A percentile compares a stretch with the other conserved stretches of the same genome.
These are phyloP conservation scores for Tuber microsphaerosporum DNA, from an alignment of 495 filamentous ascomycete species.

Conservation along the genomic window DNA sequence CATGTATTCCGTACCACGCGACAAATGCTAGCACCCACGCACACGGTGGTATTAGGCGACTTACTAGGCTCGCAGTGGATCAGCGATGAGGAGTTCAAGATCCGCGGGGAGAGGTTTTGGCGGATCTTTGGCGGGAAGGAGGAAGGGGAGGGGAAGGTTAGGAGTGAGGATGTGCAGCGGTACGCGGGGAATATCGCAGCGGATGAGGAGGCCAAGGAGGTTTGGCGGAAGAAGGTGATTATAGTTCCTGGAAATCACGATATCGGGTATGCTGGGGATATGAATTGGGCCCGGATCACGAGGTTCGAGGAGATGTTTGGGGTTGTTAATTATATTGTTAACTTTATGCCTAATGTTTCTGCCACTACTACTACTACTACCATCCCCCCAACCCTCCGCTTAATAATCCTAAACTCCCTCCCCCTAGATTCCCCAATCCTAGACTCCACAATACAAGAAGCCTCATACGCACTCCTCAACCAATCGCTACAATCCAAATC, in stretches of 20 bases:
- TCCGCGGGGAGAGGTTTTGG: conserved; percentile 71
- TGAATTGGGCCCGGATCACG: conserved; percentile 60
- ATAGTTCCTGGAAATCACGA: conserved; percentile 93
- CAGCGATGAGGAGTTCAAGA: conserved; percentile 69
- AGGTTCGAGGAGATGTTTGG: conserved; percentile 81
- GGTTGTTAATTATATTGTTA: conserved; percentile 75
- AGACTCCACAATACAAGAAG: conserved; percentile 56
- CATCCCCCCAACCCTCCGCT: conserved; percentile 54
- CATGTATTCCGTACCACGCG: conserved; percentile 73
- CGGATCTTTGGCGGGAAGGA: conserved; percentile 57
- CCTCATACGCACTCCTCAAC: conserved; percentile 73
- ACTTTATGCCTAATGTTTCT: conserved; percentile 56
- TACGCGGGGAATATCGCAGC: conserved; percentile 52
- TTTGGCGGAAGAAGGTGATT: conserved; percentile 70
- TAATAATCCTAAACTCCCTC: conserved; percentile 83
- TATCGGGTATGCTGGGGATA: conserved; percentile 88
- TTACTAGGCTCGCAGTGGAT: conserved; percentile 97
- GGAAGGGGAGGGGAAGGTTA: conserved; percentile 51
- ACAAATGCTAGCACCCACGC: conserved; percentile 76
- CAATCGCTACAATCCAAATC: conserved; percentile 45
- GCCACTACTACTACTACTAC: conserved; percentile 32
- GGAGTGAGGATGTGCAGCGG: conserved; percentile 45
- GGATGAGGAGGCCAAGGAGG: conserved; percentile 42
- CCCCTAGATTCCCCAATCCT: conserved; percentile 78
- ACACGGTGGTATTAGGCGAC: conserved; percentile 84